Base-by-base conservation (phyloP, 2,329 filamentous ascomycete species). In the Volutella citrinella region DNA sequence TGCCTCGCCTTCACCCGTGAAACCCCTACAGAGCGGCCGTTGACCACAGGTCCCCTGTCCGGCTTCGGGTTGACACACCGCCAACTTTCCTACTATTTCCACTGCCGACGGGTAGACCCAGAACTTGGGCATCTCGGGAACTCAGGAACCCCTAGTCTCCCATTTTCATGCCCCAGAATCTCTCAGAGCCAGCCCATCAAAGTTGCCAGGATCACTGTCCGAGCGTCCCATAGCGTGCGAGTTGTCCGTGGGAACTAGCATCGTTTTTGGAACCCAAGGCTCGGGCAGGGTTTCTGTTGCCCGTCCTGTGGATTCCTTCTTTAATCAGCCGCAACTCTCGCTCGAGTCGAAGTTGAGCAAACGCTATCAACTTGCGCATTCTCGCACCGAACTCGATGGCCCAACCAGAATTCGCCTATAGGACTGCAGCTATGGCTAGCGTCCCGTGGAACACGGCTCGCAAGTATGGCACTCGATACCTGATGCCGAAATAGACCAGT, bases 361-460 rank as follows among this genome's bases (percentile, higher is more conserved):
- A 46, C 49, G 36, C 46, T 46, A 40, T 43, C 38, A 32, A 39
- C 45, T 46, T 45, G 35, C 38, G 52, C 57, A n/a, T n/a, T 50
- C 49, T 61, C 63, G 60, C 59, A 57, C 51, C 55, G 56, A 55
- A 57, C 52, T 57, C 64, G 43, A 69, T 71, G 68, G 61, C 66
- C 27, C 67, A 69, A 45, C 62, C 66, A 51, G 66, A 71, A 34
- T 63, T 68, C 62, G 60, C 64, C 43, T 74, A 72, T 58, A 67
- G 64, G 54, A 61, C 57, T 43, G 54, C 69, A 46, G 59, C 60
- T 51, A 63, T 65, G 56, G 59, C 68, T 42, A 66, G 64, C 56
- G 64, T 69, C 48, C 64, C 69, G 38, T 76, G 72, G 72, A 65
- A 66, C 45, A 55, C 68, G 45, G 61, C 66, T 46, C 70, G 68